Conservation (phyloP, 169 alveolate species). For the Plasmodium gallinaceum region DNA sequence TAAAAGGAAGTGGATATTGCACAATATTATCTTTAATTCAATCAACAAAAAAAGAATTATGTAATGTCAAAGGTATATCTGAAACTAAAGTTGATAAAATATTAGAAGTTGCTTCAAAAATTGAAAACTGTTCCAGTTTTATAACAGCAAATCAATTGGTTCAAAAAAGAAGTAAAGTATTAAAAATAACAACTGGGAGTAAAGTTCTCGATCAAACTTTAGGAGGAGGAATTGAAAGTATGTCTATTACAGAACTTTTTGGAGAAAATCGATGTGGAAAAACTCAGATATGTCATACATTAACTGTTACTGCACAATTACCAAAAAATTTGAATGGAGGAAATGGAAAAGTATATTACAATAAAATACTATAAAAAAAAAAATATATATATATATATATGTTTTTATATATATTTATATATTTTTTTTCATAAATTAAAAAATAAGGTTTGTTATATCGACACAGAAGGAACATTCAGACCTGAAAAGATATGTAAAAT, state of each 20-base stretch:
- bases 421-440: not conserved
- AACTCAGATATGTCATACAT: slow-evolving; percentile 96
- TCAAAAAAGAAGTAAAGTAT: slow-evolving; percentile 57
- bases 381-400: slow-evolving; percentile 13
- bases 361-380: not conserved
- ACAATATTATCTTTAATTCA: slow-evolving; percentile 91
- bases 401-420: not conserved
- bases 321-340: slow-evolving; percentile 95
- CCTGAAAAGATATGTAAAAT: slow-evolving; percentile 97
- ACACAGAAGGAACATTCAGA: slow-evolving; percentile 99
- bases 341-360: slow-evolving; percentile 85
- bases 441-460: slow-evolving; percentile 95
- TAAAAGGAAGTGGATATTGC: slow-evolving; percentile 93
- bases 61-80: slow-evolving; percentile 94
- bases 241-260: slow-evolving; percentile 95
- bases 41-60: slow-evolving; percentile 85
- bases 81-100: slow-evolving; percentile 95
- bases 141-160: slow-evolving; percentile 75
- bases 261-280: slow-evolving; percentile 98
- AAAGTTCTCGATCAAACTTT: slow-evolving; percentile 91
- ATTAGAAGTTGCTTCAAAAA: slow-evolving; percentile 90
- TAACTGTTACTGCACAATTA: slow-evolving; percentile 93
- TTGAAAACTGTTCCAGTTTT: slow-evolving; percentile 74
- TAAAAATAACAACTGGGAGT: slow-evolving; percentile 81
- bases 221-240: slow-evolving; percentile 97